Evolutionary conservation across 164 flowering plant species (phyloP).

Genomic region (Liquidambar formosana): DNA sequence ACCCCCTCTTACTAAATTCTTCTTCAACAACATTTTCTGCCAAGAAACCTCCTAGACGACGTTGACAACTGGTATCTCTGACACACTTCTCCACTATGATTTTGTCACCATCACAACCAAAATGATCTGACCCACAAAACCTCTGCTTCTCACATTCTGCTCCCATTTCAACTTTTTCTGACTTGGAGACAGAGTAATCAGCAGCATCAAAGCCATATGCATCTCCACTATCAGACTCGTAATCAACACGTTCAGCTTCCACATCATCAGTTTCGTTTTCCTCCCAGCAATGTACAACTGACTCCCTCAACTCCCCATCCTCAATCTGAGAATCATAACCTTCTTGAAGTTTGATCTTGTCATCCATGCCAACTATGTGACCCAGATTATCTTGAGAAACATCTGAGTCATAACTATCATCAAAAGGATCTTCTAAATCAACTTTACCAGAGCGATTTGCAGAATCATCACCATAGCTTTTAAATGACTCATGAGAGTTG

Average conservation of each 20-base stretch:
- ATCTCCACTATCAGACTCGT: conserved; percentile 51
- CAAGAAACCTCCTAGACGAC: conserved; percentile 5
- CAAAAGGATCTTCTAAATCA: conserved; percentile 10
- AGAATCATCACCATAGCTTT: conserved; percentile 19
- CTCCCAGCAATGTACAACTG: conserved; percentile 43
- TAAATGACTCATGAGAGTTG: conserved; percentile 15
- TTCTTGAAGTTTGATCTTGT: conserved; percentile 28
- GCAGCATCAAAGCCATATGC: conserved; percentile 27
- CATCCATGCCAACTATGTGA: conserved; percentile 11
- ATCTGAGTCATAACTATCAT: conserved; percentile 28
- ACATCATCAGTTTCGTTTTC: conserved; percentile 43
- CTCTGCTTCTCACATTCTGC: conserved; percentile 24
- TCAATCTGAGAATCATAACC: conserved; percentile 74
- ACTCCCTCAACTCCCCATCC: conserved; percentile 76
- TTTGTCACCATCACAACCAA: conserved; percentile 13
- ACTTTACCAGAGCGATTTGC: conserved; percentile 13
- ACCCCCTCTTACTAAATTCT: conserved; percentile 5
- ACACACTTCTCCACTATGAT: background rate
- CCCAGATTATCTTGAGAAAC: conserved; percentile 24
- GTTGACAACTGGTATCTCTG: conserved; percentile 3
- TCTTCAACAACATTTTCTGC: conserved; percentile 2
- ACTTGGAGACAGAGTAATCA: conserved; percentile 21
- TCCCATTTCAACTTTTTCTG: conserved; percentile 23
- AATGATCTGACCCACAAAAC: conserved; percentile 11
- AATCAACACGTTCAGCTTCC: conserved; percentile 60